phyloP scores from a whole-genome alignment of 140 eudicot genomes.

The Oenanthe javanica region DNA sequence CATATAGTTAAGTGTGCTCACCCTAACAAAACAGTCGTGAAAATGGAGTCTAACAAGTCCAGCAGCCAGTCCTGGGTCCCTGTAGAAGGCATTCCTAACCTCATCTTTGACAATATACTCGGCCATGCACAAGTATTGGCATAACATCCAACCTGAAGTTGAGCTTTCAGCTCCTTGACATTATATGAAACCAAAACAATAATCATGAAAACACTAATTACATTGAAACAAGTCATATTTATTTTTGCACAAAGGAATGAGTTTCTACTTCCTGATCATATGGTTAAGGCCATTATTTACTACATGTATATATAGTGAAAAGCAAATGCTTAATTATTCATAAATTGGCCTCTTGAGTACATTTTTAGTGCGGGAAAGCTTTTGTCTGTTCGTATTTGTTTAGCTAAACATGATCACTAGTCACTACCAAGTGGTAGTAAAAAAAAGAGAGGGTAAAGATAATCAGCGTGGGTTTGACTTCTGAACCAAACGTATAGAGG shows the following conservation, averaged over 20 bases:
- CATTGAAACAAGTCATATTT: neutral
- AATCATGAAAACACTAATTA: neutral
- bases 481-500: neutral
- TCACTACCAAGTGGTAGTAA: neutral
- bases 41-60: slow-evolving; percentile 70
- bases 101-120: slow-evolving; percentile 57
- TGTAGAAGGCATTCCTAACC: slow-evolving; percentile 40
- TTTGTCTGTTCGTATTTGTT: neutral
- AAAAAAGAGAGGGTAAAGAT: neutral
- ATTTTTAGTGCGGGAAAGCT: neutral
- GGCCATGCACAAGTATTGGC: slow-evolving; percentile 36
- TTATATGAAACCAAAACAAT: slow-evolving; percentile 12
- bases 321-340: neutral
- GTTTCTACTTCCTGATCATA: neutral
- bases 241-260: neutral
- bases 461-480: slow-evolving; percentile 2
- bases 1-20: slow-evolving; percentile 14
- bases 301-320: neutral
- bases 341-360: neutral
- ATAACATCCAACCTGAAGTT: slow-evolving; percentile 62
- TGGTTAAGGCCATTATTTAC: neutral
- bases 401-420: neutral
- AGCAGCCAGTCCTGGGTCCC: slow-evolving; percentile 59
- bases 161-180: slow-evolving; percentile 28
- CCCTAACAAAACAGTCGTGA: slow-evolving; percentile 87